These are phyloP conservation scores for Irpex rosettiformis DNA, from an alignment of 1,284 basidiomycete species.

Conservation along the genomic window DNA sequence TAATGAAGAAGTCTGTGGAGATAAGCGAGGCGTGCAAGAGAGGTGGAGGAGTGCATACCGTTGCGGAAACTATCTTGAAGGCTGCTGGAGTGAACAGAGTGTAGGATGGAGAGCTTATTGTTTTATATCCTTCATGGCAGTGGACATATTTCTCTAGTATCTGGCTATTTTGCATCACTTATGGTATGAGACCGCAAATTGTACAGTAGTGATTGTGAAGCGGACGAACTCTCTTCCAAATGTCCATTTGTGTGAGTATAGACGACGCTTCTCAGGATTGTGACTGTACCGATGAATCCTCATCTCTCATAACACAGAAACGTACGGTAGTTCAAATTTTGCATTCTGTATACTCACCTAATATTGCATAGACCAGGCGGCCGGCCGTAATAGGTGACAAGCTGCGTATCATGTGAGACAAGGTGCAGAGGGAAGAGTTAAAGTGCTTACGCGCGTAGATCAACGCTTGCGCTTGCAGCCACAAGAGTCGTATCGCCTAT, in stretches of 20 bases:
- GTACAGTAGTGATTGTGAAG: no score
- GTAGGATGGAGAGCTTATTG: neutral
- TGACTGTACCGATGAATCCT: no score
- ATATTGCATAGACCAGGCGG: neutral
- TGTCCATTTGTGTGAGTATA: no score
- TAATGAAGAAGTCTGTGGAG: conserved; percentile 11
- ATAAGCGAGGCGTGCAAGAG: conserved; percentile 10
- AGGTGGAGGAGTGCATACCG: conserved; percentile 12
- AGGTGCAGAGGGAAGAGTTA: no score
- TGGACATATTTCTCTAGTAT: neutral
- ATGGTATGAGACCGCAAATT: no score
- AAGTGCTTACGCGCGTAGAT: conserved; percentile 10
- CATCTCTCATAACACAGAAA: no score
- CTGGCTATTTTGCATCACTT: no score
- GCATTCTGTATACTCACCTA: neutral
- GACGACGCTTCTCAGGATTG: no score
- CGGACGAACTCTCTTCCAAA: no score
- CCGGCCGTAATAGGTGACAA: neutral
- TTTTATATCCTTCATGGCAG: neutral
- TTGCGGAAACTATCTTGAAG: conserved; percentile 10
- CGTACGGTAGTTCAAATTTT: no score
- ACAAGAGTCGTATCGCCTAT: conserved; percentile 3
- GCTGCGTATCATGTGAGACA: neutral
- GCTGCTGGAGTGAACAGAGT: neutral
- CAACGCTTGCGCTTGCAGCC: conserved; percentile 5